A percentile compares a stretch with the other conserved stretches of the same genome.
These are phyloP conservation scores for Rubia balearica DNA, from an alignment of 305 asterid genomes.

Conservation along the genomic window DNA sequence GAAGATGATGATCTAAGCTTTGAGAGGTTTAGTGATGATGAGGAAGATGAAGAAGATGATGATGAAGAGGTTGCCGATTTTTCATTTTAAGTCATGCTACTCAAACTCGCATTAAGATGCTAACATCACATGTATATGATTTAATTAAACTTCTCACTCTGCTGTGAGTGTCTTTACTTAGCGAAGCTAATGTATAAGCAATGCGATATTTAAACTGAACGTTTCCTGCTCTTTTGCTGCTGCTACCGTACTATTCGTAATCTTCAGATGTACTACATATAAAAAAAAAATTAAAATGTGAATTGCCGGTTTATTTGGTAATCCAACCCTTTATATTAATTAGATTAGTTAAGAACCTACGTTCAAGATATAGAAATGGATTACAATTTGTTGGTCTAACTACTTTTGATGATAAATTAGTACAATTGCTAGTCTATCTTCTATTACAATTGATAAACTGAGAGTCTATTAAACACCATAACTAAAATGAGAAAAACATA, in stretches of 20 bases:
- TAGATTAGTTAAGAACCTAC: too few relatives aligned
- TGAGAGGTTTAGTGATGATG: constrained; percentile 33
- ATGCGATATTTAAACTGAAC: neutral
- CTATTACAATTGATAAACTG: too few relatives aligned
- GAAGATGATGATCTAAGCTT: constrained; percentile 31
- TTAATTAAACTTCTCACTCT: neutral
- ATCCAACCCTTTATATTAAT: too few relatives aligned
- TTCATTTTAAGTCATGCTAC: constrained; percentile 27
- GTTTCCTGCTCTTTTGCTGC: neutral
- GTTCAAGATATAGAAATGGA: too few relatives aligned
- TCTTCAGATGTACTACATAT: neutral
- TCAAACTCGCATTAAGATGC: neutral
- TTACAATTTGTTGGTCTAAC: too few relatives aligned
- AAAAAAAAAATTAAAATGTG: too few relatives aligned
- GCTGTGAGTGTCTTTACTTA: neutral
- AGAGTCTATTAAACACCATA: too few relatives aligned
- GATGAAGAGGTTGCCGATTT: constrained; percentile 49
- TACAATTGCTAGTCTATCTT: too few relatives aligned
- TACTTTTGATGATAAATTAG: too few relatives aligned
- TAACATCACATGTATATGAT: neutral
- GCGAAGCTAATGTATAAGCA: neutral
- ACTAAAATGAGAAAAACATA: too few relatives aligned
- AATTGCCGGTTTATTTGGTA: too few relatives aligned
- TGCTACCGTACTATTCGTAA: neutral
- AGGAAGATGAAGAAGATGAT: constrained; percentile 26